A percentile compares a stretch with the other conserved stretches of the same genome.
phyloP scores from a whole-genome alignment of 2,329 filamentous ascomycete species.

The Hypoxylon rubiginosum region DNA sequence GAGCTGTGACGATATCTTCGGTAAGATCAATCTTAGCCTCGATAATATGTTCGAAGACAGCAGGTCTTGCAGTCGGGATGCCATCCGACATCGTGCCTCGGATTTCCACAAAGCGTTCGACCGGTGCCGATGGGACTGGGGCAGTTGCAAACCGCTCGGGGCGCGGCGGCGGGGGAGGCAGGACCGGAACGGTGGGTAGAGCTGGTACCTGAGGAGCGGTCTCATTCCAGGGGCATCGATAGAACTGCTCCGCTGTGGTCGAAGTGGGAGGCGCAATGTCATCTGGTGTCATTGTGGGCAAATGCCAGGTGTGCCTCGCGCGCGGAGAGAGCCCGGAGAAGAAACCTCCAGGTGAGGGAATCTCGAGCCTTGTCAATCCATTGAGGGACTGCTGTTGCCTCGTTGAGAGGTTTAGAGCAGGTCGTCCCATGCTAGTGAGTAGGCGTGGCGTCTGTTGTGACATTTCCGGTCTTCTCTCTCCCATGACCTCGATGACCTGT shows the following conservation, averaged over 20 bases:
- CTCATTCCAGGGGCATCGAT: conserved; percentile 82
- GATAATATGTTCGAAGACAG: conserved; percentile 57
- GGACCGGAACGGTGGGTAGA: conserved; percentile 38
- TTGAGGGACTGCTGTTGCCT: conserved; percentile 72
- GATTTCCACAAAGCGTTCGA: conserved; percentile 78
- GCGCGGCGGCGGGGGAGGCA: conserved; percentile 55
- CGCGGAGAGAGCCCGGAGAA: conserved; percentile 86
- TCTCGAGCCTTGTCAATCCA: conserved; percentile 84
- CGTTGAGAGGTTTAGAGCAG: conserved; percentile 57
- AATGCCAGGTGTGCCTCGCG: conserved; percentile 85
- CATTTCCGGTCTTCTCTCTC: conserved; percentile 63
- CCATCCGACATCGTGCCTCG: conserved; percentile 68
- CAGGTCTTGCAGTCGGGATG: conserved; percentile 75
- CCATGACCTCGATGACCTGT: conserved; percentile 66
- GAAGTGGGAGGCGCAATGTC: conserved; percentile 79
- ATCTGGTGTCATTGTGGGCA: conserved; percentile 67
- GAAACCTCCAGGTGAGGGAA: conserved; percentile 92
- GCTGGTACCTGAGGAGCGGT: conserved; percentile 54
- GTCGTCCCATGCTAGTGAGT: conserved; percentile 59
- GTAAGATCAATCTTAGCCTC: conserved; percentile 51
- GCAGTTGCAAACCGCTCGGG: conserved; percentile 55
- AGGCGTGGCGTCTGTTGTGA: conserved; percentile 65
- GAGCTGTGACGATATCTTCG: conserved; percentile 50
- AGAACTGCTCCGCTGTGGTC: conserved; percentile 92
- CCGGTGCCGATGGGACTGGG: conserved; percentile 59